Conservation (phyloP, 2,329 filamentous ascomycete genomes). For the Magnaporthiopsis rhizophila region DNA sequence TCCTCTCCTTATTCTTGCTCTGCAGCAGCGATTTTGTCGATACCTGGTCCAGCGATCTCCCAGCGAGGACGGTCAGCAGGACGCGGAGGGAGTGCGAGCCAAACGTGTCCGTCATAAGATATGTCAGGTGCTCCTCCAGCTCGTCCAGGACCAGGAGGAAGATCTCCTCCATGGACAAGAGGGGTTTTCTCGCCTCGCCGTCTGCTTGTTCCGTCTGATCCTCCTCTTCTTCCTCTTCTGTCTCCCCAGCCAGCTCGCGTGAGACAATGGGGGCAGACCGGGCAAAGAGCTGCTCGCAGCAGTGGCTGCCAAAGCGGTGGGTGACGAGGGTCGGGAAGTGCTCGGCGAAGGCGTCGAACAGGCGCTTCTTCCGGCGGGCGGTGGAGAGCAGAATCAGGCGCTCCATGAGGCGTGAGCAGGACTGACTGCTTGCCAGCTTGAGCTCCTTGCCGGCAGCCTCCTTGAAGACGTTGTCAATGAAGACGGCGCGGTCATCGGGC, state of each 20-base stretch:
- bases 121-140: constrained; percentile 76
- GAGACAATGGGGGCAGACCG: constrained; percentile 73
- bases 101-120: constrained; percentile 77
- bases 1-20: constrained; percentile 86
- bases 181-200: constrained; percentile 37
- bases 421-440: constrained; percentile 93
- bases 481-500: constrained; percentile 61
- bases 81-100: constrained; percentile 88
- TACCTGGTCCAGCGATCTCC: constrained; percentile 65
- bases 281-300: constrained; percentile 88
- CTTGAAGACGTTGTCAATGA: constrained; percentile 73
- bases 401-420: constrained; percentile 89
- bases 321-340: constrained; percentile 87
- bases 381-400: constrained; percentile 77
- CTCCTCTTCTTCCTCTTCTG: constrained; percentile 31
- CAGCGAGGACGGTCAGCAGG: constrained; percentile 76
- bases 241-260: constrained; percentile 52
- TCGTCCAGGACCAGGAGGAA: constrained; percentile 81
- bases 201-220: constrained; percentile 30
- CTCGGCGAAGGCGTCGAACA: constrained; percentile 78
- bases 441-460: constrained; percentile 90
- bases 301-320: constrained; percentile 95
- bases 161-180: constrained; percentile 70
- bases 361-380: constrained; percentile 69
- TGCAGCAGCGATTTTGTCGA: constrained; percentile 69